Base-by-base conservation (phyloP, 2,329 filamentous ascomycete species). In the Parasarocladium wereldwijsianum region DNA sequence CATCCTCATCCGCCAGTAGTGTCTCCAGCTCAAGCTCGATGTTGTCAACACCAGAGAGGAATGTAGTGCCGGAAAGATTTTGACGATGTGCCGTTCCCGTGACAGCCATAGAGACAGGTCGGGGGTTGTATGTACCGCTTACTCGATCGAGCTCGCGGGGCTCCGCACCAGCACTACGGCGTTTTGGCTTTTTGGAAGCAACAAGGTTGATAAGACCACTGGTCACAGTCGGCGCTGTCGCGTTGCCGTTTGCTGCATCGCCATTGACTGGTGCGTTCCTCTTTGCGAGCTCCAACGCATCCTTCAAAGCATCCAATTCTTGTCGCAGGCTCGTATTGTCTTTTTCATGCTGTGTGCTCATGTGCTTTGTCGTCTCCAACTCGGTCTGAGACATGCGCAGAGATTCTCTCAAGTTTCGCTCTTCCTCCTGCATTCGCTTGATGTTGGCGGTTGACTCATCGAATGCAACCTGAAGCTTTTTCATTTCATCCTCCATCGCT, bases 11-110 rank as follows among this genome's bases (percentile, higher is more conserved):
- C 25, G 86, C 85, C 39, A 98, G 74, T 32, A 98, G 70, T 40
- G 79, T 81, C 59, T 96, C 87, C 34, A 98, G 70, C 58, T 98
- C 92, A 52, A 85, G 73, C 59, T 98, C 90, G 44, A 96, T 83
- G 45, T 82, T 92, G 51, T 98, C 90, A 35, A 80, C 64, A 35
- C 78, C 75, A 32, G 84, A 79, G 36, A 79, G 73, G 49, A 90
- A 90, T 4, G 78, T 78, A 22, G 79, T 74, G 32, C 77, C 78
- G 31, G 76, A 78, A 30, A 83, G 50, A 42, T 73, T 77, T 48
- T 82, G 79, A 34, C 76, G 73, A 49, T 77, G 70, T 32, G 63
- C 69, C 30, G 70, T 63, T 43, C 66, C 63, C 27, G 73, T 70
- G 41, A 93, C 71, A 31, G 87, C 87, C 87, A 98, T 94, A 5